Conservation (phyloP, 2,329 filamentous ascomycete genomes). For the Orbilia brochopaga region DNA sequence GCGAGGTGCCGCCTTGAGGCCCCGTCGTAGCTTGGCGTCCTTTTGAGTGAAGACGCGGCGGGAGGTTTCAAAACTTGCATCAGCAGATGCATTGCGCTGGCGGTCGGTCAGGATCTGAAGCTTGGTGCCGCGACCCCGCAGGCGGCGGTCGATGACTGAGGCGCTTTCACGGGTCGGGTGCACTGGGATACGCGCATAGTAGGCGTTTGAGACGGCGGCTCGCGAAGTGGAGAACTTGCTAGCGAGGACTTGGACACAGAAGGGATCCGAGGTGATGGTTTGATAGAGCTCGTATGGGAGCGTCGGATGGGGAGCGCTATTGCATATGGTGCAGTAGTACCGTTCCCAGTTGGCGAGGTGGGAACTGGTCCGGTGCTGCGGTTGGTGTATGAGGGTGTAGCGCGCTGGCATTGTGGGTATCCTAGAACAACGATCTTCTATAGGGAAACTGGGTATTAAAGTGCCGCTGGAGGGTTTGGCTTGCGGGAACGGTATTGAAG, state of each 20-base stretch:
- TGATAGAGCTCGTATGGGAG: conserved; percentile 11
- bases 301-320: not conserved
- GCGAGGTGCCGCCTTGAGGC: not conserved
- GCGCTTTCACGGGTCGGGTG: not conserved
- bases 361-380: conserved; percentile 6
- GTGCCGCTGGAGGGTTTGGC: too few relatives aligned
- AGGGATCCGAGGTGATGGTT: conserved; percentile 14
- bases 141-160: not conserved
- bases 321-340: not conserved
- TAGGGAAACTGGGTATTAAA: too few relatives aligned
- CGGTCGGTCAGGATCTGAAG: not conserved
- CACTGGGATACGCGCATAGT: not conserved
- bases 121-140: not conserved
- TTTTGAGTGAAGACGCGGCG: not conserved
- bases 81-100: not conserved
- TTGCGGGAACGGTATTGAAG: too few relatives aligned
- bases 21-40: conserved; percentile 6
- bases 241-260: conserved; percentile 7
- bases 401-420: too few relatives aligned
- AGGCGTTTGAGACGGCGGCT: conserved; percentile 1
- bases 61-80: not conserved
- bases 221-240: conserved; percentile 7
- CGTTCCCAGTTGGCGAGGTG: not conserved
- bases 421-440: too few relatives aligned
- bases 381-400: conserved; percentile 16